Base-by-base conservation (phyloP, 2,329 filamentous ascomycete species). In the Cladosporium velox region DNA sequence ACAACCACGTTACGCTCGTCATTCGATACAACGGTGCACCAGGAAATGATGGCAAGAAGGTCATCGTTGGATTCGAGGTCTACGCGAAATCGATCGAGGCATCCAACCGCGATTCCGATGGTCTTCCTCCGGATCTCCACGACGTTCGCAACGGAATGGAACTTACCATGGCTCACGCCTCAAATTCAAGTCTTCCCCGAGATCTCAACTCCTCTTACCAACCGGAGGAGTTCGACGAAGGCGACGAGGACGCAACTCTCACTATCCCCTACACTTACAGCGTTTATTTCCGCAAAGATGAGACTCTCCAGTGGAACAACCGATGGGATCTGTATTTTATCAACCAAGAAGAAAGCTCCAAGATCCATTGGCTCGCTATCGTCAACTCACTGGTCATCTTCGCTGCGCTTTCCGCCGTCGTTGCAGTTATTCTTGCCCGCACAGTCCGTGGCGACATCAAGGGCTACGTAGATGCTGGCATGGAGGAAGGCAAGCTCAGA, bases 271-370 rank as follows among this genome's bases (percentile, higher is more conserved):
- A 93, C 78, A 91, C 91, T 0, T 97, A 96, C 79, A 94, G 92
- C 3, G 90, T 96, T 15, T 96, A 95, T 78, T 97, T 93, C 80
- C 88, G 91, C 61, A 91, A 96, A 76, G 91, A 96, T 68, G 86
- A 89, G 51, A 87, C 85, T 24, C 82, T 96, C 60, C 91, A 95
- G 69, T 97, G 93, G 93, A 83, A 84, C 65, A 91, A 89, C 71
- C 87, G 92, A 64, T 97, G 93, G 92, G 91, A 96, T 73, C 81
- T 94, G 64, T 96, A 96, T 78, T 96, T 96, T 79, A 91, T 90
- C 67, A 93, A 94, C 76, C 91, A 95, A 75, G 90, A 92, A 66
- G 91, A 94, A 70, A 91, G 90, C 55, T 89, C 87, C 30, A 88
- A 88, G 75, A 91, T 94, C 28, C 92, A 96, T 76, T 96, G 92